These are phyloP conservation scores for Fraxinus greggii DNA, from an alignment of 305 asterid genomes.

Conservation along the genomic window DNA sequence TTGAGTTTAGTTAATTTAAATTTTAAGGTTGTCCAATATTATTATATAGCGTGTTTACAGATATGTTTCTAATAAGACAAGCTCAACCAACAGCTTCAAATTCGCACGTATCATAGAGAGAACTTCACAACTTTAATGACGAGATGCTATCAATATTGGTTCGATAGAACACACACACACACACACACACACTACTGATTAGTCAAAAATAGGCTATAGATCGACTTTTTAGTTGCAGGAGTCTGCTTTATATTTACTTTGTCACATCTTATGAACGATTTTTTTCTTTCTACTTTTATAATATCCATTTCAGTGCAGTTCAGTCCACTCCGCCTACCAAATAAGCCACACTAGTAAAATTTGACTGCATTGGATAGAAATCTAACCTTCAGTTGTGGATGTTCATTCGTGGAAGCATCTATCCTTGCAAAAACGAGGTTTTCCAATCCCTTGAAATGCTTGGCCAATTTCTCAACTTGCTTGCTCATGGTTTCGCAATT, in stretches of 20 bases:
- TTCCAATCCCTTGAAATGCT: slow-evolving; percentile 86
- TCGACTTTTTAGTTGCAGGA: not conserved
- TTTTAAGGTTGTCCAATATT: not conserved
- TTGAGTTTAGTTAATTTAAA: not conserved
- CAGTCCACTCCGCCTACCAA: not conserved
- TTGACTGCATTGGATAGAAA: not conserved
- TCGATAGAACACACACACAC: not conserved
- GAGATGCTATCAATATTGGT: not conserved
- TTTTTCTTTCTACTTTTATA: not conserved
- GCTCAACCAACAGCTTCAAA: not conserved
- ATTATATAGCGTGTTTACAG: not conserved
- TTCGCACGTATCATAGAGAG: not conserved
- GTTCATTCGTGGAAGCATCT: slow-evolving; percentile 86
- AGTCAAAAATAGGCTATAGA: not conserved
- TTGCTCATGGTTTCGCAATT: slow-evolving; percentile 80
- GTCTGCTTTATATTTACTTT: not conserved
- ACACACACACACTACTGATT: not conserved
- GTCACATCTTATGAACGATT: not conserved
- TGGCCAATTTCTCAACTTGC: slow-evolving; percentile 87
- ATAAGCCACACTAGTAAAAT: not conserved
- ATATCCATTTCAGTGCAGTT: not conserved
- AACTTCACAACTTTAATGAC: not conserved
- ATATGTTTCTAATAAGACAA: not conserved
- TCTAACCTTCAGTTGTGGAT: slow-evolving; percentile 66
- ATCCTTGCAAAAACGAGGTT: slow-evolving; percentile 72